These are phyloP conservation scores for Chimonanthus salicifolius DNA, from an alignment of 164 flowering plant genomes.

Conservation along the genomic window DNA sequence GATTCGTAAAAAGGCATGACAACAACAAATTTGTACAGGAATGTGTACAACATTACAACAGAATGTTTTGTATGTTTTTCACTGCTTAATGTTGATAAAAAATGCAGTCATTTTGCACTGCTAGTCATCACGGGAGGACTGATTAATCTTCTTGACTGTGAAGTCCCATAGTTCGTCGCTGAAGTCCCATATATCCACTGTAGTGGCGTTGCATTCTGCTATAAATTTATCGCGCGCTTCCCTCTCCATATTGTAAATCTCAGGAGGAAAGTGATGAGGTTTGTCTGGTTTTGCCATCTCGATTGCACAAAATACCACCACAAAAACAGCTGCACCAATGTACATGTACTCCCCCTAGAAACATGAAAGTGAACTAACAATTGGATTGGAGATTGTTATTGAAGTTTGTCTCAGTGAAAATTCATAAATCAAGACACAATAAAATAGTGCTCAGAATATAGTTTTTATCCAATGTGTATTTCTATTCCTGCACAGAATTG, in stretches of 20 bases:
- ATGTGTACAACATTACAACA: too few species aligned
- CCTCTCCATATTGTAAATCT: slow-evolving; percentile 92
- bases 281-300: slow-evolving; percentile 89
- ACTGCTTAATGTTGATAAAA: too few species aligned
- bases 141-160: slow-evolving; percentile 39
- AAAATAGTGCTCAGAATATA: background rate
- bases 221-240: slow-evolving; percentile 91
- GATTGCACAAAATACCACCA: slow-evolving; percentile 67
- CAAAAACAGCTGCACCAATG: slow-evolving; percentile 79
- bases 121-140: background rate
- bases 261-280: slow-evolving; percentile 90
- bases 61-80: background rate
- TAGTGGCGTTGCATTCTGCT: slow-evolving; percentile 59
- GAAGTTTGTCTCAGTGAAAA: background rate
- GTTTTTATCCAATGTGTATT: background rate
- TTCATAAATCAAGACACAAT: background rate
- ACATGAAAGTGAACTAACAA: background rate
- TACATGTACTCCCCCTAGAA: slow-evolving; percentile 78
- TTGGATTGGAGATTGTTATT: background rate
- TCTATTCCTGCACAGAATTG: too few species aligned
- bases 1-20: too few species aligned
- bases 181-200: slow-evolving; percentile 91
- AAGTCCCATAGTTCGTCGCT: slow-evolving; percentile 97
- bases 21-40: too few species aligned
- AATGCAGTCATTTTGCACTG: background rate